phyloP scores from a whole-genome alignment of 345 rosid genomes.

The Aquilaria malaccensis region DNA sequence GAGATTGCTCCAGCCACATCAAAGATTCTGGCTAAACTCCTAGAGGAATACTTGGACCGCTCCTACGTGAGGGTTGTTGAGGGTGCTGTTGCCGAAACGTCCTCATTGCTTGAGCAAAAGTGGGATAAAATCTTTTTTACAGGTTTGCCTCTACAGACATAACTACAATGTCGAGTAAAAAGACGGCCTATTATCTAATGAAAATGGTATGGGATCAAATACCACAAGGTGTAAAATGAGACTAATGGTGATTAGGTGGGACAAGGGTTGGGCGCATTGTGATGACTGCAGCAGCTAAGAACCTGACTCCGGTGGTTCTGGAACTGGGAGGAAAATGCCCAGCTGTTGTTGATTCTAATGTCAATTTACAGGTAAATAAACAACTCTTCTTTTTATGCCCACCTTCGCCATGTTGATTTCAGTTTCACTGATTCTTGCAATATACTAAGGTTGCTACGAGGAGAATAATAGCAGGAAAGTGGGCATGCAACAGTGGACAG shows the following conservation, averaged over 20 bases:
- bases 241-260: slow-evolving; percentile 48
- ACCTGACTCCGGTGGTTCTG: slow-evolving; percentile 86
- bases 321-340: slow-evolving; percentile 99
- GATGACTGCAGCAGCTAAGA: slow-evolving; percentile 95
- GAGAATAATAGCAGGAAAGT: slow-evolving; percentile 81
- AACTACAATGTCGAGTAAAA: neutral
- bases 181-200: too few relatives aligned
- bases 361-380: slow-evolving; percentile 58
- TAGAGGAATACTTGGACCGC: slow-evolving; percentile 57
- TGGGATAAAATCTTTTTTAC: slow-evolving; percentile 98
- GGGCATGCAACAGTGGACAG: slow-evolving; percentile 92
- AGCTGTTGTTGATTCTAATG: slow-evolving; percentile 68
- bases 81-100: slow-evolving; percentile 71
- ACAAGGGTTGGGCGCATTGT: slow-evolving; percentile 72
- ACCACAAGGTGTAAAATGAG: neutral
- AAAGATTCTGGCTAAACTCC: slow-evolving; percentile 49
- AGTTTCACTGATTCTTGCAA: slow-evolving; percentile 9
- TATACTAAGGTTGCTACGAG: slow-evolving; percentile 56
- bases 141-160: slow-evolving; percentile 34
- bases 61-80: slow-evolving; percentile 71
- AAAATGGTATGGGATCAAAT: too few relatives aligned
- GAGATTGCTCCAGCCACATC: slow-evolving; percentile 84
- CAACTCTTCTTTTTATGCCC: slow-evolving; percentile 5
- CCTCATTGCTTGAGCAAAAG: slow-evolving; percentile 75
- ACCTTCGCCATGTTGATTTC: neutral